A percentile compares a stretch with the other conserved stretches of the same genome.
phyloP scores from a whole-genome alignment of 257 asterid species.

The Catharanthus roseus region DNA sequence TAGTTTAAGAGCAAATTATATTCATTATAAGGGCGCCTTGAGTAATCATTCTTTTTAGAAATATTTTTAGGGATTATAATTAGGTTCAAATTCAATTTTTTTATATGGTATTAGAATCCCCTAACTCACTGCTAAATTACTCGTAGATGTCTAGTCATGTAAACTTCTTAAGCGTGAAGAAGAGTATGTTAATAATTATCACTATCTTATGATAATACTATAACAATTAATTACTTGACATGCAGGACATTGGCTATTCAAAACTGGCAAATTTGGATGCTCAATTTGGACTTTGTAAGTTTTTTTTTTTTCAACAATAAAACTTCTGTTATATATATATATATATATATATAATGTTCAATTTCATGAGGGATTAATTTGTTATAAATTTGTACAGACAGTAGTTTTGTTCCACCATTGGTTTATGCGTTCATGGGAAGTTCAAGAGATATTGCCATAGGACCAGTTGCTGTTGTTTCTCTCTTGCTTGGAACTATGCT shows the following conservation, averaged over 20 bases:
- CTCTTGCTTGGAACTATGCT: slow-evolving; percentile 68
- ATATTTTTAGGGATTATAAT: too few species aligned
- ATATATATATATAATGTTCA: neutral
- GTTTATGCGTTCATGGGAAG: slow-evolving; percentile 77
- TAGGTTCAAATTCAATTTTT: too few species aligned
- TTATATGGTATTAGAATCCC: too few species aligned
- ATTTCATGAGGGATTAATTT: neutral
- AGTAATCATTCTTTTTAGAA: too few species aligned
- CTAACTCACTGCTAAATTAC: too few species aligned
- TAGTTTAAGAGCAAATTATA: too few species aligned
- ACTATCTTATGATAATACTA: too few species aligned
- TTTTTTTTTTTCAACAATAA: neutral
- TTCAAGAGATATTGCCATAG: slow-evolving; percentile 81
- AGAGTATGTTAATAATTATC: too few species aligned
- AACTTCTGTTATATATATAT: too few species aligned
- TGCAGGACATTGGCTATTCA: slow-evolving; percentile 79
- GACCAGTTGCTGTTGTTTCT: slow-evolving; percentile 83
- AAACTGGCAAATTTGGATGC: slow-evolving; percentile 65
- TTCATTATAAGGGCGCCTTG: too few species aligned
- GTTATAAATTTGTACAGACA: slow-evolving; percentile 34
- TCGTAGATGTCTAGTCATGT: too few species aligned
- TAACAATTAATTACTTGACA: neutral
- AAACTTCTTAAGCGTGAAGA: too few species aligned
- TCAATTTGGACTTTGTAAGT: slow-evolving; percentile 68
- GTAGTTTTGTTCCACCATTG: slow-evolving; percentile 78